These are phyloP conservation scores for Hyaloscypha variabilis DNA, from an alignment of 495 filamentous ascomycete species.

Conservation along the genomic window DNA sequence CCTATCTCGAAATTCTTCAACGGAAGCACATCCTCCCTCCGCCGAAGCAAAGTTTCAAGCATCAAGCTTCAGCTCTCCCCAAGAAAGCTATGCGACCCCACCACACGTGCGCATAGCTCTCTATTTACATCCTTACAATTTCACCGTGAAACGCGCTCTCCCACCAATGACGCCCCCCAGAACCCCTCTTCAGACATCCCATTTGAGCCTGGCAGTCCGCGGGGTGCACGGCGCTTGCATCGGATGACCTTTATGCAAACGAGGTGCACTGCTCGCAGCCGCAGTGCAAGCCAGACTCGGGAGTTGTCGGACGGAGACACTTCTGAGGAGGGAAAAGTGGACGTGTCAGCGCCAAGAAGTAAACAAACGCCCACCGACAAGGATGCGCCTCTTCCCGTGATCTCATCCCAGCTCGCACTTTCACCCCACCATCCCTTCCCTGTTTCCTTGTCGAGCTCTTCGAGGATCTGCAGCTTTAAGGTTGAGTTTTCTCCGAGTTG, in stretches of 20 bases:
- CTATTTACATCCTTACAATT: neutral
- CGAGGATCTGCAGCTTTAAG: too few relatives aligned
- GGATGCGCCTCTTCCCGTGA: neutral
- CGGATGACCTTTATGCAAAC: neutral
- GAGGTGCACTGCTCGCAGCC: neutral
- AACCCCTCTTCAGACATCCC: neutral
- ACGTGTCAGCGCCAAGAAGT: slow-evolving; percentile 7
- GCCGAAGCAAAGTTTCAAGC: too few relatives aligned
- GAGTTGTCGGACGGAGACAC: neutral
- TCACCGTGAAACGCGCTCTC: neutral
- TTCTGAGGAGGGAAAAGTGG: neutral
- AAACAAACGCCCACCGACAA: slow-evolving; percentile 2
- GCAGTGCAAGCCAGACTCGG: neutral
- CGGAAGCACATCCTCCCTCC: too few relatives aligned
- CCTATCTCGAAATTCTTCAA: too few relatives aligned
- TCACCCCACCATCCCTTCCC: neutral
- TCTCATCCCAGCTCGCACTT: neutral
- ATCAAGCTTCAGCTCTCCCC: neutral
- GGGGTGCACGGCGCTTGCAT: neutral
- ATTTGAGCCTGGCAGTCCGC: neutral
- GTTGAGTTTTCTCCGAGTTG: too few relatives aligned
- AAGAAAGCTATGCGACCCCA: neutral
- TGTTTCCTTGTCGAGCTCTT: neutral
- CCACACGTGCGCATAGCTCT: neutral
- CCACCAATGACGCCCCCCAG: neutral